Base-by-base conservation (phyloP, 2,329 filamentous ascomycete genomes). In the Diaporthe sp. region DNA sequence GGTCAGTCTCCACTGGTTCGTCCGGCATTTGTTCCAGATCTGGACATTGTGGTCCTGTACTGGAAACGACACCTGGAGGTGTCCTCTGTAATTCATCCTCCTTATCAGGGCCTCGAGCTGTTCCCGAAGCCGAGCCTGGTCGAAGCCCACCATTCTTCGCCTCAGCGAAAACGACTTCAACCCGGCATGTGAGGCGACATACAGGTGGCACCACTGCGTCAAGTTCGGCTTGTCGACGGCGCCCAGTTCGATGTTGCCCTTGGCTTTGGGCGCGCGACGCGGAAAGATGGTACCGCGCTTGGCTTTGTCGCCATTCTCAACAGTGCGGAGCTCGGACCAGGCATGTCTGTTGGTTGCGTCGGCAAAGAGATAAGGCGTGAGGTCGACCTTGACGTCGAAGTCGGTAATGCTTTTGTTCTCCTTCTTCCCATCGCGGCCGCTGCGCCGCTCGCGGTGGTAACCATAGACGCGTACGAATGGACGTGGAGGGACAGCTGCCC, bases 141-240 rank as follows among this genome's bases (percentile, higher is more conserved):
- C 89, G 80, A 94, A 89, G 30, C 93, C 92, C 0, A 85, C 81
- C 65, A 94, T 84, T 42, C 82, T 82, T 12, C 90, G 85, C 76
- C 84, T 83, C 27, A 92, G 82, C 2, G 82, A 79, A 76, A 93
- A 90, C 58, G 82, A 85, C 79, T 92, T 92, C 44, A 94, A 84
- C 12, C 84, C 84, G 1, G 90, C 86, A 30, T 85, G 84, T 76
- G 88, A 90, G 3, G 88, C 88, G 78, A 90, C 92, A 82, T 91
- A 96, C 51, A 88, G 87, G 73, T 92, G 89, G 78, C 92, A 94
- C 93, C 93, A 95, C 74, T 92, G 88, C 30, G 81, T 81, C 15
- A 91, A 81, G 27, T 78, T 83, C 47, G 78, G 87, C 79, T 82
- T 84, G 74, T 78, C 77, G 13, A 77, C 74, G 35, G 77, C 75